Evolutionary conservation across 345 rosid genomes (phyloP), one percentile per base, ranked within the genome.

Genomic region (Salix caprea): DNA sequence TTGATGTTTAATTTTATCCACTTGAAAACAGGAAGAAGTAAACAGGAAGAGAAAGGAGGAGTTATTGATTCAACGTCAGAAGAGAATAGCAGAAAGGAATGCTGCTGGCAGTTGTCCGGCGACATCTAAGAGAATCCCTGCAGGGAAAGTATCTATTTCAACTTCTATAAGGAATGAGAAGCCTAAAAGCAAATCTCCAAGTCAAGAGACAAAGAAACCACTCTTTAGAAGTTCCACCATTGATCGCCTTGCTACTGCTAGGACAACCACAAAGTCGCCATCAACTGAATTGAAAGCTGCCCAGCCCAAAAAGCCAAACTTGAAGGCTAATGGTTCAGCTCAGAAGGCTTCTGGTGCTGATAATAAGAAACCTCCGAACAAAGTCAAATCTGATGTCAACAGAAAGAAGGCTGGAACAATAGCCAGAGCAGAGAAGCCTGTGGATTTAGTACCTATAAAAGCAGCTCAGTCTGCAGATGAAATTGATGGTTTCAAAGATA

Each of bases 71-170:
- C 92, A 91, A 80, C 89, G 99, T 64, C 98, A 92, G 87, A 92
- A 89, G 89, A 92, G 99, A 84, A 96, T 96, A 62, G 91, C 99
- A 36, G 96, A 88, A 85, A 93, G 92, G 90, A 92, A 96, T 81
- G 61, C 87, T 66, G 79, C 82, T 30, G 77, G 73, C 69, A 90
- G 86, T 74, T 62, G 68, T 78, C 52, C 87, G 7, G 54, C 74
- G 52, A 23, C 81, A n/a, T 34, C 90, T 74, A 88, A 83, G 86
- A 89, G 84, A 87, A 85, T 82, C 71, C 74, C 84, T 0, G 68
- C 72, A 2, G 85, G 78, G 19, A 86, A 68, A 28, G 82, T 79
- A 81, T 72, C 82, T 37, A 69, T 84, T 61, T 69, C 75, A 56
- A 26, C 75, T 68, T 76, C 80, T 4, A 36, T 28, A 16, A 87